Evolutionary conservation across 208 protist genomes (phyloP), one percentile per base, ranked within the genome.

Genomic region (Leishmania tropica): DNA sequence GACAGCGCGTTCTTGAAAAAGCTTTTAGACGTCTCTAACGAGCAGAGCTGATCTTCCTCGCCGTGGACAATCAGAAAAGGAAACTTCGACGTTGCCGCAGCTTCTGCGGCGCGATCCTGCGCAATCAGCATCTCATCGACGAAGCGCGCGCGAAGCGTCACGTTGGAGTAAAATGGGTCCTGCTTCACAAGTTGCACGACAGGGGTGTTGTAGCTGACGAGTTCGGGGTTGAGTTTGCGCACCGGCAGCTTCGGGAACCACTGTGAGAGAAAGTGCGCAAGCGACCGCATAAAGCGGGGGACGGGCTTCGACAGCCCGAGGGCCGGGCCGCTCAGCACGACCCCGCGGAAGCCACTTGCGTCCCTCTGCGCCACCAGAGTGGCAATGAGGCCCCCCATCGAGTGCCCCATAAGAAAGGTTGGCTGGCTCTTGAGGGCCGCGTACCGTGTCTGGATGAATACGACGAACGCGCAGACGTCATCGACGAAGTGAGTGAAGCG

Each of bases 341-440:
- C 90, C 15, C 79, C 88, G 42, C 73, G 67, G 47, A 86, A 91
- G 37, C 37, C 76, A 3, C 42, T 76, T 7, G 71, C 75, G 17
- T 88, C 83, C 28, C 91, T 88, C 58, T 90, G 68, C 19, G 91
- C 89, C 47, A 93, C 84, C n/a, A 85, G 86, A 24, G 82, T 84
- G 7, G 88, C 70, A 65, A 96, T 95, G 31, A 96, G 83, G 3
- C 93, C 93, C 8, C 93, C 93, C 93, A 96, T 96, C 51, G 93
- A 96, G 78, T 96, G 93, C 13, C 93, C 93, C 45, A 96, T 53
- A 40, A 96, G 84, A 72, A 92, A 91, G n/a, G 81, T 85, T 37
- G 91, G 88, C 60, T 90, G 76, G 11, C 74, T 40, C n/a, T 28
- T 65, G 67, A 95, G 85, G 53, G 85, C 83, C 0, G 85, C 65